Base-by-base conservation (phyloP, 257 asterid genomes). In the Datura wrightii region DNA sequence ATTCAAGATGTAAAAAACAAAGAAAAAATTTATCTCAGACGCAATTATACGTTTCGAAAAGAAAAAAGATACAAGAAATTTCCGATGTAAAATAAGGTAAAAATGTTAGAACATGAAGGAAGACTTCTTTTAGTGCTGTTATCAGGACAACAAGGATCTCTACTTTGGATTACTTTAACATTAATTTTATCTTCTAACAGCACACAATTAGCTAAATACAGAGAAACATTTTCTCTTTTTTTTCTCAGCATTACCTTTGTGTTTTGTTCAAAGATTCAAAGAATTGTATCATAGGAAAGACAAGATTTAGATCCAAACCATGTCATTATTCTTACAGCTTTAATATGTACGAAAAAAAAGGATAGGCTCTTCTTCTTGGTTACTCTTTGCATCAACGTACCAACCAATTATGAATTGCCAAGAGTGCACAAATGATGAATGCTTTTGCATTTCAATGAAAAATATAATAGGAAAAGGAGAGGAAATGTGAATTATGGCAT, bases 371-470 rank as follows among this genome's bases (percentile, higher is more conserved):
- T 48, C 88, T 83, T 87, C 80, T 70, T 80, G 59, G 78, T 83
- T 37, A 89, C 88, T 62, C 85, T 85, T 86, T 50, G 82, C 48
- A 78, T 78, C 59, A 39, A 78, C 31, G 31, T 24, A 62, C n/a
- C 85, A 8, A 8, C 86, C 88, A 86, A 80, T 89, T 59, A 74
- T 59, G 39, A 50, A 71, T 46, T 56, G 86, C 60, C 88, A 83
- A 83, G 69, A 83, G 5, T 24, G 34, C 3, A 56, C 3, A 44
- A n/a, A 55, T 83, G 60, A 83, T 85, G 85, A 78, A 79, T 67
- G 74, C 85, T 89, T 86, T 88, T 59, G 60, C 83, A 81, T 54
- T n/a, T 74, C n/a, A 31, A 31, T 50, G 62, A 15, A 48, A 76
- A 76, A 13, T 18, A 42, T 48, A 24, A 36, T 31, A 11, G 63